Conservation (phyloP, 805 yeast genomes). For the Starmera caribaea region DNA sequence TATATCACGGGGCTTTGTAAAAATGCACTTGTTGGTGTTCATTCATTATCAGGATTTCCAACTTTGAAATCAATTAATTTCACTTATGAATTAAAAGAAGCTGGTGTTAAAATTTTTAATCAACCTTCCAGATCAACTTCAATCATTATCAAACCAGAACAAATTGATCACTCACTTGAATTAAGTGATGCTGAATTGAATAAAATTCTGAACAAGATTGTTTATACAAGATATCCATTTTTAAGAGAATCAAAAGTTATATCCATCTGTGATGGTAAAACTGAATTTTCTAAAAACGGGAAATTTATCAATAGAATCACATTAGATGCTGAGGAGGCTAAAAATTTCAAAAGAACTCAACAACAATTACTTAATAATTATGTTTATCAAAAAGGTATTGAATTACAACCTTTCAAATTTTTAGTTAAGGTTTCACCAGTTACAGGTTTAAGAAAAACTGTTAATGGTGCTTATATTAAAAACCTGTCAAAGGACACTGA, state of each 20-base stretch:
- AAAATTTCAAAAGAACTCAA: constrained; percentile 33
- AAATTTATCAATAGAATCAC: constrained; percentile 26
- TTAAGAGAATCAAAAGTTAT: constrained; percentile 70
- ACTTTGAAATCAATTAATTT: constrained; percentile 64
- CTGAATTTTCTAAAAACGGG: constrained; percentile 30
- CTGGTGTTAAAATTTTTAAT: constrained; percentile 71
- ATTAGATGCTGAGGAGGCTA: constrained; percentile 36
- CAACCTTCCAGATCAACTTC: constrained; percentile 80
- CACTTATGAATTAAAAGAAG: constrained; percentile 38
- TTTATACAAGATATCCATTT: constrained; percentile 87
- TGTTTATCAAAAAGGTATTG: constrained; percentile 51
- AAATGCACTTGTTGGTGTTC: constrained; percentile 62
- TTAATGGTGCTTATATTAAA: constrained; percentile 70
- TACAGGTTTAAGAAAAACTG: constrained; percentile 62
- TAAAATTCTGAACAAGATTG: constrained; percentile 48
- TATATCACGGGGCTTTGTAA: constrained; percentile 48
- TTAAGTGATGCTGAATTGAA: constrained; percentile 57
- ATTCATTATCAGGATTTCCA: constrained; percentile 85
- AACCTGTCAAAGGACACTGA: constrained; percentile 47
- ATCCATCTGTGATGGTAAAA: constrained; percentile 45
- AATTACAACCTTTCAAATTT: constrained; percentile 41
- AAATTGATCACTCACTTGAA: constrained; percentile 39
- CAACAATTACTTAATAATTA: constrained; percentile 32
- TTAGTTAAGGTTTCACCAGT: constrained; percentile 67
- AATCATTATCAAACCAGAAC: constrained; percentile 53